Evolutionary conservation across 495 filamentous ascomycete species (phyloP).

Genomic region (Geopyxis carbonaria): DNA sequence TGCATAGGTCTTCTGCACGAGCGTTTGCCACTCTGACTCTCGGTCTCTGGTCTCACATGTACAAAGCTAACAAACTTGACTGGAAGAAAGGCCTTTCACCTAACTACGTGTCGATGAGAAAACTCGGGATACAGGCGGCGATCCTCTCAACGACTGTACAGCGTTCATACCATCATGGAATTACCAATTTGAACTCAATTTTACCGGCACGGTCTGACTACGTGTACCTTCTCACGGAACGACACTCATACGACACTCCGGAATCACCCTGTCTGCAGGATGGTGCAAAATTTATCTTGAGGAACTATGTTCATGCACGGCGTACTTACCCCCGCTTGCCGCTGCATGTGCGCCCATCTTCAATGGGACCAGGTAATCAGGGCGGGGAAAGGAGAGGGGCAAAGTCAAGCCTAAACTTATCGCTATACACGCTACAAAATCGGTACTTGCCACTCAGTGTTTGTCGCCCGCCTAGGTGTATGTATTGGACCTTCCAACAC

Average conservation of each 20-base stretch:
- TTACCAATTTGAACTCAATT: not conserved
- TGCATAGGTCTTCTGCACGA: not conserved
- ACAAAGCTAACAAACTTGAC: slow-evolving; percentile 1
- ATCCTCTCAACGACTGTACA: too few relatives aligned
- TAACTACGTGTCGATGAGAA: slow-evolving; percentile 1
- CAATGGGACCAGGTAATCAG: too few relatives aligned
- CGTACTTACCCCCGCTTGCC: too few relatives aligned
- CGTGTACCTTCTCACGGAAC: too few relatives aligned
- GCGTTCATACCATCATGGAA: too few relatives aligned
- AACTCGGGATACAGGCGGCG: slow-evolving; percentile 1
- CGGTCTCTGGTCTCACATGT: not conserved
- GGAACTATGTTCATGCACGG: too few relatives aligned
- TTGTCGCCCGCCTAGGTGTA: not conserved
- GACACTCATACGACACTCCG: too few relatives aligned
- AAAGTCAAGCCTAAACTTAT: not conserved
- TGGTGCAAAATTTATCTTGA: too few relatives aligned
- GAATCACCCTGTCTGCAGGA: too few relatives aligned
- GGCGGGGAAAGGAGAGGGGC: not conserved
- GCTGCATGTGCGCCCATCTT: too few relatives aligned
- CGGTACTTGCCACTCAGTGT: slow-evolving; percentile 1
- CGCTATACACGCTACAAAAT: not conserved
- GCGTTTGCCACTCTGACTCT: slow-evolving; percentile 3
- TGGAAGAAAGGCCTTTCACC: not conserved
- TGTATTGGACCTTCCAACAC: not conserved
- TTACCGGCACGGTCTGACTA: too few relatives aligned